phyloP scores from a whole-genome alignment of 2,329 filamentous ascomycete species.

The Pyrenochaeta sp. region DNA sequence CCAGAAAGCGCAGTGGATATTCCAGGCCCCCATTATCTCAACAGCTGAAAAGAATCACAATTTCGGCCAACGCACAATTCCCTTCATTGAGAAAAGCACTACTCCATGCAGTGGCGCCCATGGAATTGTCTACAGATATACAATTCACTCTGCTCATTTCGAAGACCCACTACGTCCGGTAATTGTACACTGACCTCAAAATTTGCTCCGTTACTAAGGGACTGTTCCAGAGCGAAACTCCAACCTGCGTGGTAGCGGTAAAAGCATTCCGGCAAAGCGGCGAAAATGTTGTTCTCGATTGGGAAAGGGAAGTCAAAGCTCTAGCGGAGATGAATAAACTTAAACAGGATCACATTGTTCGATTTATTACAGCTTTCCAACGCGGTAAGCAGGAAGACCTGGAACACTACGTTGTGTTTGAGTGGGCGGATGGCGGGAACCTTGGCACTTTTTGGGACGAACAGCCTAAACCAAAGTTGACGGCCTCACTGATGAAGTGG shows the following conservation, averaged over 20 bases:
- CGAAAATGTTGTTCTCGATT: too few relatives aligned
- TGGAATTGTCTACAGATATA: neutral
- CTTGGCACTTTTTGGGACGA: conserved; percentile 24
- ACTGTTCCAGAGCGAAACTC: too few relatives aligned
- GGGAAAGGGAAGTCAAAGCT: conserved; percentile 14
- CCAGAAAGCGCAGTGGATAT: conserved; percentile 1
- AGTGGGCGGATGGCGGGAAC: conserved; percentile 36
- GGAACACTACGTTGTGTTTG: conserved; percentile 26
- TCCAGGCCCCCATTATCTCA: conserved; percentile 1
- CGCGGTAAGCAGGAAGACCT: neutral
- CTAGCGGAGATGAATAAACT: conserved; percentile 23
- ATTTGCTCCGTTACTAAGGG: too few relatives aligned
- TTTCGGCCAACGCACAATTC: neutral
- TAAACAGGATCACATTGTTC: conserved; percentile 24
- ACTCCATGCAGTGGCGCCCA: neutral
- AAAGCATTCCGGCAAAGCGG: too few relatives aligned
- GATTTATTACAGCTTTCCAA: conserved; percentile 24
- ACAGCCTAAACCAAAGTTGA: conserved; percentile 10
- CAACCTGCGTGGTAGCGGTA: too few relatives aligned
- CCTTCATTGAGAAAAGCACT: neutral
- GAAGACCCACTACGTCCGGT: neutral
- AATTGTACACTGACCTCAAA: too few relatives aligned
- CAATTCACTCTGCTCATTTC: neutral
- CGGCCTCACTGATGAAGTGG: conserved; percentile 1
- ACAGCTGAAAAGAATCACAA: neutral